A percentile compares a stretch with the other conserved stretches of the same genome.
These are phyloP conservation scores for Botryobasidium botryosum DNA, from an alignment of 768 basidiomycete species.

Conservation along the genomic window DNA sequence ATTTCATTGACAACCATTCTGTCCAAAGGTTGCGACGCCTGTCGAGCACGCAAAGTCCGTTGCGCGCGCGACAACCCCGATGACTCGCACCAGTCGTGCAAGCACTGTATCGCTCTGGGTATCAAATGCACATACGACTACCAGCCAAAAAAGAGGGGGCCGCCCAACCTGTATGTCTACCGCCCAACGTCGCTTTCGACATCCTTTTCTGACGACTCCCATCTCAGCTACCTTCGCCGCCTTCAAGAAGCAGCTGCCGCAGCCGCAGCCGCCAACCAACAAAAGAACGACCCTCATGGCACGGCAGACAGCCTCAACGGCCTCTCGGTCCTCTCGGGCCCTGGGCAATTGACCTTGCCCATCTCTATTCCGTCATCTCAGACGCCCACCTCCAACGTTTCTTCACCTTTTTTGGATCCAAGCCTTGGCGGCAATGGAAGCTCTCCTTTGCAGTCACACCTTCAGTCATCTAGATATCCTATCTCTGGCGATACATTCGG, in stretches of 20 bases:
- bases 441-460: too few relatives aligned
- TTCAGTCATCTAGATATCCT: too few relatives aligned
- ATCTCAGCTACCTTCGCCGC: constrained; percentile 53
- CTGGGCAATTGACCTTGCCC: too few relatives aligned
- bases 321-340: too few relatives aligned
- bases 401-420: too few relatives aligned
- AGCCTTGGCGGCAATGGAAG: too few relatives aligned
- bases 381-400: too few relatives aligned
- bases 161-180: constrained; percentile 62
- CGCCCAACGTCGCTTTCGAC: constrained; percentile 4
- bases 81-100: constrained; percentile 64
- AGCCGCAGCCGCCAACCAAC: constrained; percentile 38
- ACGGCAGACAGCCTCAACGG: too few relatives aligned
- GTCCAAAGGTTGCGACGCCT: constrained; percentile 61
- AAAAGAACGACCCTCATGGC: too few relatives aligned
- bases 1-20: constrained; percentile 5
- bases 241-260: constrained; percentile 50
- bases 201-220: constrained; percentile 7
- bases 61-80: constrained; percentile 59
- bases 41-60: constrained; percentile 71
- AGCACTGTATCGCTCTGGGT: constrained; percentile 67
- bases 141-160: constrained; percentile 84
- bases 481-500: too few relatives aligned
- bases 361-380: too few relatives aligned
- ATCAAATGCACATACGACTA: constrained; percentile 85